Base-by-base conservation (phyloP, 441 rosid species). In the Jatropha podagrica region DNA sequence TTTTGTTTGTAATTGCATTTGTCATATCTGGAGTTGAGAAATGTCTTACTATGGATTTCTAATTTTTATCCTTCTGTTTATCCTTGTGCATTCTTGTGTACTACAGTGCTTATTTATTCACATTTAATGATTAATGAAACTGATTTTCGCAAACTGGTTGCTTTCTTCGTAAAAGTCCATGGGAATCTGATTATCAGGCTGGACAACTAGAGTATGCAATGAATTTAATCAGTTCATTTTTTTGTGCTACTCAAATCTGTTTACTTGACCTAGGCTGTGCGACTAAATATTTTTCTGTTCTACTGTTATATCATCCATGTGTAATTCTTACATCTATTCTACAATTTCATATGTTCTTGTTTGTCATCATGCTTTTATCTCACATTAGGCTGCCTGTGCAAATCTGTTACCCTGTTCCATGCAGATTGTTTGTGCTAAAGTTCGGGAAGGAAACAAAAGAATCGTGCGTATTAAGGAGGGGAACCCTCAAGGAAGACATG, bases 381-480 rank as follows among this genome's bases (percentile, higher is more conserved):
- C 41, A 18, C 26, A 52, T 71, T 59, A 14, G 55, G 66, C 62
- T 67, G 62, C 7, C 41, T 76, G 58, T 56, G 15, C 76, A 59
- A 75, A 37, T 67, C 72, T 49, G 0, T 56, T 6, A 20, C 61
- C 44, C 52, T 52, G 38, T 67, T 48, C 3, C 69, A 9, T 73
- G 78, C 84, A 93, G 99, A 91, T 95, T 79, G 93, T 93, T 74
- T 95, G 99, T 56, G 89, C 94, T 79, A 95, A 95, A 86, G 98
- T 95, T 72, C 88, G 98, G 49, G 97, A 92, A 81, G 98, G 97
- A 67, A 87, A 88, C 85, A 86, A 88, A 75, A 84, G 97, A 76
- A 89, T 92, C 75, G 99, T 92, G 46, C 91, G 97, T 70, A 87
- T 95, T 81, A 95, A 91, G 82, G 99, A 95, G 81, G 99, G 99